Evolutionary conservation across 371 early-diverging fungal species (phyloP).

Genomic region (Mortierella sp.): DNA sequence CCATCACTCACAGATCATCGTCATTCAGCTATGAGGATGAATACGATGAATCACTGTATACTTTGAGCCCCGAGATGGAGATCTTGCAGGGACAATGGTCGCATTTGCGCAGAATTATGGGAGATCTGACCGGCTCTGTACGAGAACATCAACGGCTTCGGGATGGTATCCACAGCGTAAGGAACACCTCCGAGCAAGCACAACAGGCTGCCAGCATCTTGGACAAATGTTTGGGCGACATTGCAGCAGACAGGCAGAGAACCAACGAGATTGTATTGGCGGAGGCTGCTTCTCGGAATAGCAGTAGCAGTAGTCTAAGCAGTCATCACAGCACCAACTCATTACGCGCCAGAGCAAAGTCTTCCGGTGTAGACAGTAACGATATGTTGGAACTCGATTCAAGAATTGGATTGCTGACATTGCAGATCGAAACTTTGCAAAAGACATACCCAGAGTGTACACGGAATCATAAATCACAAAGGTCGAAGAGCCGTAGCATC

Average conservation of each 20-base stretch:
- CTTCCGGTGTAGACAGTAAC: constrained; percentile 42
- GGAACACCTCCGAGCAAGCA: constrained; percentile 38
- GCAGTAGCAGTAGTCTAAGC: constrained; percentile 16
- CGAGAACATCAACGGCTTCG: constrained; percentile 56
- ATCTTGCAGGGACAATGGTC: constrained; percentile 33
- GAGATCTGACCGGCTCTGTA: constrained; percentile 28
- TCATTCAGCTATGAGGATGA: background rate
- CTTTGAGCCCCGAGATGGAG: constrained; percentile 31
- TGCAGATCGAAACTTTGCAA: constrained; percentile 43
- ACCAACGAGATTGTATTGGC: constrained; percentile 19
- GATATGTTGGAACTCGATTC: constrained; percentile 55
- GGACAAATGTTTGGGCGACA: constrained; percentile 40
- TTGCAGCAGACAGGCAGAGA: constrained; percentile 29
- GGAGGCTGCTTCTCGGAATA: constrained; percentile 12
- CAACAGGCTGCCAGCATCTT: constrained; percentile 29
- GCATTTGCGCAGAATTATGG: constrained; percentile 26
- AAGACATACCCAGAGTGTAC: constrained; percentile 51
- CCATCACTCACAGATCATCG: constrained; percentile 20
- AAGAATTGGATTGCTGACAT: constrained; percentile 28
- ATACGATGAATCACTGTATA: constrained; percentile 1
- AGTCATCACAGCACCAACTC: constrained; percentile 5
- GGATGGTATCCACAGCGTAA: constrained; percentile 40
- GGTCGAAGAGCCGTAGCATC: constrained; percentile 16
- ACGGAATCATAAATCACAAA: constrained; percentile 14
- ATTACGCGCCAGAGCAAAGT: constrained; percentile 2